These are phyloP conservation scores for Microdochium nivale DNA, from an alignment of 2,329 filamentous ascomycete species.

Conservation along the genomic window DNA sequence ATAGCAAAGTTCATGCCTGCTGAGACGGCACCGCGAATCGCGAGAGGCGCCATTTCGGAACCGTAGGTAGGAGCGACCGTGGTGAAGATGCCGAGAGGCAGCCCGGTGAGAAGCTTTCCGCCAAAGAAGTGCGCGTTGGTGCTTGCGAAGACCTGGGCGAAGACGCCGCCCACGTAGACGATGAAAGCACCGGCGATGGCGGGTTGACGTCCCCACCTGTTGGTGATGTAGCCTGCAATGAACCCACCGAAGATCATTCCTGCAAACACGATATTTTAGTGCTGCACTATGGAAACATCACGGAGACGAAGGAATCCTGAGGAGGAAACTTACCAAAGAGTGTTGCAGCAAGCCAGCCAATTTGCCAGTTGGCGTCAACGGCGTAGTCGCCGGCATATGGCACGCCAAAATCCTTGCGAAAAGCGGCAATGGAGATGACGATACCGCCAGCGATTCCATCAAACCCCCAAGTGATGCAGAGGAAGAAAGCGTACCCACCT, in stretches of 20 bases:
- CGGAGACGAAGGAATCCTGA: no score
- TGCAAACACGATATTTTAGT: conserved; percentile 3
- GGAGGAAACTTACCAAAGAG: conserved; percentile 10
- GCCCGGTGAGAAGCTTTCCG: conserved; percentile 24
- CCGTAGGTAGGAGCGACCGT: conserved; percentile 12
- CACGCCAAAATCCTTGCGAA: conserved; percentile 30
- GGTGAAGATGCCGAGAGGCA: conserved; percentile 15
- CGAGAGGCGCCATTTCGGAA: conserved; percentile 13
- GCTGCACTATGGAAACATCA: conserved; percentile 1
- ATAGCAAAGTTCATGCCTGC: conserved; percentile 16
- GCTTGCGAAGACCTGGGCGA: conserved; percentile 24
- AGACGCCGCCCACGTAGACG: conserved; percentile 20
- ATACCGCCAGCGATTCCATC: conserved; percentile 26
- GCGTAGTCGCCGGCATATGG: conserved; percentile 24
- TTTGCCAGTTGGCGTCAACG: conserved; percentile 27
- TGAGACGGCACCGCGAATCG: conserved; percentile 13
- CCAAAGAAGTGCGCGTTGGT: conserved; percentile 24
- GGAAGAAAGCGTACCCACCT: conserved; percentile 9
- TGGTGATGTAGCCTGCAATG: conserved; percentile 16
- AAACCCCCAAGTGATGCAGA: conserved; percentile 15
- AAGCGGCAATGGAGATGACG: conserved; percentile 28
- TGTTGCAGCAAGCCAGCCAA: conserved; percentile 27
- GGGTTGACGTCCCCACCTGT: conserved; percentile 17
- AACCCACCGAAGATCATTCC: conserved; percentile 4
- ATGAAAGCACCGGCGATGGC: conserved; percentile 16